Percentiles rank a stretch among this genome's conserved stretches.
Conservation (phyloP, 176 grass and related monocot genomes). For the Oryza glumipatula region DNA sequence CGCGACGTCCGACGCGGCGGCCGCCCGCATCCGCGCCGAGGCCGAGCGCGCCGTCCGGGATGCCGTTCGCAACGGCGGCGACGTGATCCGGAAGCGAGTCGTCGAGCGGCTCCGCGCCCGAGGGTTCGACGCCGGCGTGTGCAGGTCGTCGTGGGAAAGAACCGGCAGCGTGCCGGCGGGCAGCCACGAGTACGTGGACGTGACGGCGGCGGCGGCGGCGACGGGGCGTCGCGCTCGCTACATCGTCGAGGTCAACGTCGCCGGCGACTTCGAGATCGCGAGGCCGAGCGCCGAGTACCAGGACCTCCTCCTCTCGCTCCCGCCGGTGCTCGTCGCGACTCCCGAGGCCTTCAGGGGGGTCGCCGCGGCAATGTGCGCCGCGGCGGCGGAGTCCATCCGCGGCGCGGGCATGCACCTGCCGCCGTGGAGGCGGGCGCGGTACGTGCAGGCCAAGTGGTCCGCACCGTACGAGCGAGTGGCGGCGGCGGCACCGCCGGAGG, state of each 20-base stretch:
- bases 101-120: constrained; percentile 43
- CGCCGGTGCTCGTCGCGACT: constrained; percentile 49
- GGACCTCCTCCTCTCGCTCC: constrained; percentile 49
- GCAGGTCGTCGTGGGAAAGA: constrained; percentile 68
- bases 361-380: constrained; percentile 66
- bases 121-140: constrained; percentile 74
- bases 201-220: background rate
- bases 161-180: constrained; percentile 39
- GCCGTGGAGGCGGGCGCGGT: constrained; percentile 72
- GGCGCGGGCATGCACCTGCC: constrained; percentile 72
- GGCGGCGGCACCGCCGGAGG: background rate
- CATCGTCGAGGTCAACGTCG: constrained; percentile 70
- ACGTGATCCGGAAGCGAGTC: constrained; percentile 36
- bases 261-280: constrained; percentile 72
- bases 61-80: constrained; percentile 26
- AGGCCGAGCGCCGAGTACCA: constrained; percentile 64
- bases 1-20: constrained; percentile 45
- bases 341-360: constrained; percentile 49
- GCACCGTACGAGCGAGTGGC: constrained; percentile 33
- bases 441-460: constrained; percentile 84
- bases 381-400: constrained; percentile 67
- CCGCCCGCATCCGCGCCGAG: constrained; percentile 49
- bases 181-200: constrained; percentile 69
- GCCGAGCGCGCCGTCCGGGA: constrained; percentile 56
- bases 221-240: constrained; percentile 35